Conservation (phyloP, 164 flowering plant genomes). For the Stephania cephalantha region DNA sequence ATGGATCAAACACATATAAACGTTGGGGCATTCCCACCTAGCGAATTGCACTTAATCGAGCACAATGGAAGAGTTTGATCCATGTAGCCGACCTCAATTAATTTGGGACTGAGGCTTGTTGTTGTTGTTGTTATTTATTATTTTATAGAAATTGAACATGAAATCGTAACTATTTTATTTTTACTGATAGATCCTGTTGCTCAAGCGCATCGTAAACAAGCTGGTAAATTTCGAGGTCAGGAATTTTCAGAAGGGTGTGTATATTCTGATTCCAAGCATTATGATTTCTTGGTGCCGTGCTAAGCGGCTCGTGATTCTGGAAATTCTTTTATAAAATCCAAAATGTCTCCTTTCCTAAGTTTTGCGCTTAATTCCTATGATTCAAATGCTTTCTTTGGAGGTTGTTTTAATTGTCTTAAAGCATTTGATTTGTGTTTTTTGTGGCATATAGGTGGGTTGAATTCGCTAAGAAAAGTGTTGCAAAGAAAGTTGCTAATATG, state of each 20-base stretch:
- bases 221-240: slow-evolving; percentile 64
- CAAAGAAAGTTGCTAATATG: slow-evolving; percentile 71
- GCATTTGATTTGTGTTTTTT: slow-evolving; percentile 2
- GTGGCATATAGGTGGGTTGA: slow-evolving; percentile 77
- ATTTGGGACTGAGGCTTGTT: no score
- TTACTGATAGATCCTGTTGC: slow-evolving; percentile 45
- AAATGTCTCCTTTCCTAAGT: background rate
- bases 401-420: slow-evolving; percentile 1
- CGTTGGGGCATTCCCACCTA: no score
- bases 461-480: slow-evolving; percentile 61
- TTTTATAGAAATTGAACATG: background rate
- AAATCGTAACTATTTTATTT: slow-evolving; percentile 1
- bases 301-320: background rate
- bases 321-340: background rate
- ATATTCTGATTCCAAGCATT: background rate
- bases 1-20: no score
- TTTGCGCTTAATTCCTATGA: background rate
- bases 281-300: background rate
- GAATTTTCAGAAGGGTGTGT: slow-evolving; percentile 83
- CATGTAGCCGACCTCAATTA: no score
- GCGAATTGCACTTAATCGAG: no score
- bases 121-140: background rate
- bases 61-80: no score
- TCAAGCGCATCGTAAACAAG: slow-evolving; percentile 47
- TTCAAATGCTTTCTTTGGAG: background rate